phyloP scores from a whole-genome alignment of 352 stramenopile species.

The Globisporangium uncinulatum region DNA sequence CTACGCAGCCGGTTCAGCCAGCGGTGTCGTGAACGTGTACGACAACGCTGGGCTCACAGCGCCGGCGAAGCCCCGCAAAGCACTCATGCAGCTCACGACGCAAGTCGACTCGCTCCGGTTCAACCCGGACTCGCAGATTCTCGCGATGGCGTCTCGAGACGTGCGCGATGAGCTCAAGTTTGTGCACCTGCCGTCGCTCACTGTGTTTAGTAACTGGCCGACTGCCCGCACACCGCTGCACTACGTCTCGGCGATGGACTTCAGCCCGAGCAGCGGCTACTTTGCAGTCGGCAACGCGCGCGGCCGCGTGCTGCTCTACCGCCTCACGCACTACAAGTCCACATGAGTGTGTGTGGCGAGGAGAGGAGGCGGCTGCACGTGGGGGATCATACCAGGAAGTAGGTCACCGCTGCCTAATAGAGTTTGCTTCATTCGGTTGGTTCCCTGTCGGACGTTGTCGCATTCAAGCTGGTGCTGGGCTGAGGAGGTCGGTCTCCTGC shows the following conservation, averaged over 20 bases:
- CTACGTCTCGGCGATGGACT: constrained; percentile 95
- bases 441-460: too few species aligned
- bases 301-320: constrained; percentile 96
- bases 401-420: too few species aligned
- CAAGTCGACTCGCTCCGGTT: constrained; percentile 87
- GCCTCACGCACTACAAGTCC: constrained; percentile 91
- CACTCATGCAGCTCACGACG: constrained; percentile 97
- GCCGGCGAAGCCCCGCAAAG: constrained; percentile 81
- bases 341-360: constrained; percentile 34
- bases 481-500: too few species aligned
- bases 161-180: constrained; percentile 94
- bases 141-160: constrained; percentile 91
- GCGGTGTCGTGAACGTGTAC: constrained; percentile 98
- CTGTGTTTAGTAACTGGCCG: constrained; percentile 98
- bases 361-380: neutral
- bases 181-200: constrained; percentile 92
- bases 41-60: constrained; percentile 54
- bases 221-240: constrained; percentile 94
- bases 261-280: constrained; percentile 92
- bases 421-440: constrained; percentile 14
- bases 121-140: constrained; percentile 91
- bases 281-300: constrained; percentile 96
- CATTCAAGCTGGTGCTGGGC: too few species aligned
- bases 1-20: constrained; percentile 92
- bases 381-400: too few species aligned